These are phyloP conservation scores for Notholithocarpus densiflorus DNA, from an alignment of 306 rosid genomes.

Conservation along the genomic window DNA sequence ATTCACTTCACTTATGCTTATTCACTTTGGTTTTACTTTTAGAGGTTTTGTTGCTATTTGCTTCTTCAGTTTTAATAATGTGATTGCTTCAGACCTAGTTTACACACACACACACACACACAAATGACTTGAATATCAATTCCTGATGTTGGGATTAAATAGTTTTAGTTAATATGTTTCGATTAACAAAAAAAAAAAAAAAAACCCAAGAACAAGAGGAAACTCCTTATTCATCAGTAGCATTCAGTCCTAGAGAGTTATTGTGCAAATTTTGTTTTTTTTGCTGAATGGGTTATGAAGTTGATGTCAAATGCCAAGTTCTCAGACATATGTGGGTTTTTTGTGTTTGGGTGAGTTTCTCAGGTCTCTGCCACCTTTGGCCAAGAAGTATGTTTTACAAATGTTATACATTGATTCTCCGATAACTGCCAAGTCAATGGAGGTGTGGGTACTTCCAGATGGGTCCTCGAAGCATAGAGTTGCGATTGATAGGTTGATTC, in stretches of 20 bases:
- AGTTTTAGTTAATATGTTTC: no score
- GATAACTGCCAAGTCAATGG: conserved; percentile 67
- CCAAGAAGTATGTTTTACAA: conserved; percentile 81
- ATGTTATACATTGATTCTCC: conserved; percentile 60
- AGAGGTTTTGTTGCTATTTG: not conserved
- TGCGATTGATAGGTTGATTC: conserved; percentile 84
- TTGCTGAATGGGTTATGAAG: not conserved
- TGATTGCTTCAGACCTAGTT: not conserved
- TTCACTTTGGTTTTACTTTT: not conserved
- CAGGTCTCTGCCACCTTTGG: conserved; percentile 94
- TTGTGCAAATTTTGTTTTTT: not conserved
- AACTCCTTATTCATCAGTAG: no score
- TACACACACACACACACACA: not conserved
- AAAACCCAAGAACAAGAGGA: no score
- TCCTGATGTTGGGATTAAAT: not conserved
- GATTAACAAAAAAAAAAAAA: no score
- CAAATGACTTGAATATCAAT: not conserved
- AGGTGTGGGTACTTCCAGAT: conserved; percentile 92
- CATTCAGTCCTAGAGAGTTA: not conserved
- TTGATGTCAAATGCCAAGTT: not conserved
- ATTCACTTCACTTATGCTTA: no score
- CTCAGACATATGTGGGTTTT: conserved; percentile 1
- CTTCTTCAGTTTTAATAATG: not conserved
- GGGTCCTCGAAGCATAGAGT: conserved; percentile 83
- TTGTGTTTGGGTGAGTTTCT: conserved; percentile 7